A percentile compares a stretch with the other conserved stretches of the same genome.
phyloP scores from a whole-genome alignment of 1,139 yeast species.

The Pichia sp. region DNA sequence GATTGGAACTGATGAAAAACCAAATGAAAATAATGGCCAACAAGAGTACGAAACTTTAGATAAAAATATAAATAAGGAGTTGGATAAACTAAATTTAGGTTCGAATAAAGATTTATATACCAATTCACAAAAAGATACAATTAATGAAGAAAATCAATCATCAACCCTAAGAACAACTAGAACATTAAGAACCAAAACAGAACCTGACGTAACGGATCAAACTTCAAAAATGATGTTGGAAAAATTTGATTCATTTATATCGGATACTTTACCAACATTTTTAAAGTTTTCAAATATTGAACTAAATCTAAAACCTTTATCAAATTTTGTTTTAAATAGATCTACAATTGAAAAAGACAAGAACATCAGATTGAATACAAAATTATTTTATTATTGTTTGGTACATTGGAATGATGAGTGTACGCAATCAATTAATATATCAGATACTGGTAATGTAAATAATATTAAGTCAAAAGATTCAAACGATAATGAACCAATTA shows the following conservation, averaged over 20 bases:
- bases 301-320: background rate
- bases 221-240: constrained; percentile 11
- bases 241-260: constrained; percentile 12
- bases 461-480: background rate
- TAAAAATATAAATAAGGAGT: too few relatives aligned
- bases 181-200: constrained; percentile 3
- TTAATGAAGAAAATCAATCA: constrained; percentile 1
- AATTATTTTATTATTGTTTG: constrained; percentile 35
- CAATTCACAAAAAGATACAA: background rate
- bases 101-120: background rate
- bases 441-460: constrained; percentile 17
- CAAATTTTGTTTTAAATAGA: constrained; percentile 10
- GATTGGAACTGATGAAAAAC: background rate
- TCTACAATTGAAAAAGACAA: background rate
- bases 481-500: constrained; percentile 21
- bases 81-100: background rate
- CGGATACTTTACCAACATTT: constrained; percentile 16
- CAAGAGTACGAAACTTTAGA: background rate
- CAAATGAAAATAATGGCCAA: background rate
- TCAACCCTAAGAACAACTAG: background rate
- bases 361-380: constrained; percentile 17
- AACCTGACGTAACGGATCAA: constrained; percentile 4
- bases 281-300: constrained; percentile 15
- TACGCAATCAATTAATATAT: constrained; percentile 28
- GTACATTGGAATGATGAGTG: constrained; percentile 39